These are phyloP conservation scores for Colletotrichum orbiculare DNA, from an alignment of 2,329 filamentous ascomycete species.

Conservation along the genomic window DNA sequence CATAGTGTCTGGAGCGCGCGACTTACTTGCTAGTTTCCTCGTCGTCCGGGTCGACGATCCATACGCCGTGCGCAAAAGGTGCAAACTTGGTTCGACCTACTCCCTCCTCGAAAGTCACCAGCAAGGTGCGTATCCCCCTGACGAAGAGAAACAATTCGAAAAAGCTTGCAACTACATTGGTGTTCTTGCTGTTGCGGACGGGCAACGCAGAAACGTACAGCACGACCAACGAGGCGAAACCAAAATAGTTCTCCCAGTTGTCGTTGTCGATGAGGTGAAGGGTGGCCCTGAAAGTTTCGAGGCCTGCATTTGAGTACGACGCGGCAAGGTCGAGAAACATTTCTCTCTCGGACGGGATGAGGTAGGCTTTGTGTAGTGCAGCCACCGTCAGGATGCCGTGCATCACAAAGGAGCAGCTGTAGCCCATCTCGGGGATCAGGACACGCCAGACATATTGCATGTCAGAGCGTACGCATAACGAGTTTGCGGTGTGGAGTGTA, in stretches of 20 bases:
- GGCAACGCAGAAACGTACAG: slow-evolving; percentile 38
- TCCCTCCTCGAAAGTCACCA: slow-evolving; percentile 2
- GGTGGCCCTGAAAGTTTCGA: slow-evolving; percentile 43
- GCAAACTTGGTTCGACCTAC: slow-evolving; percentile 1
- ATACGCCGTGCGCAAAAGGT: slow-evolving; percentile 7
- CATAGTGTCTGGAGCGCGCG: neutral
- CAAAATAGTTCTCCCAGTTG: slow-evolving; percentile 48
- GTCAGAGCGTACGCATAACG: slow-evolving; percentile 40
- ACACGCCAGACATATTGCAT: slow-evolving; percentile 43
- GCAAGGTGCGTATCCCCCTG: slow-evolving; percentile 14
- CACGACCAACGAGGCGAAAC: slow-evolving; percentile 54
- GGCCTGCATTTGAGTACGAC: slow-evolving; percentile 45
- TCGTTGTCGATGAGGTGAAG: slow-evolving; percentile 37
- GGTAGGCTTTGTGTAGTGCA: slow-evolving; percentile 45
- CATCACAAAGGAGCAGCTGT: slow-evolving; percentile 43
- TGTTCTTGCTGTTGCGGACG: neutral
- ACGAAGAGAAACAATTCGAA: slow-evolving; percentile 29
- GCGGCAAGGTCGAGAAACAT: slow-evolving; percentile 42
- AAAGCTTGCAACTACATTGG: neutral
- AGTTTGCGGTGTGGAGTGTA: slow-evolving; percentile 41
- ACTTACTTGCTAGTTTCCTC: slow-evolving; percentile 8
- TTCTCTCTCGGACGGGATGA: slow-evolving; percentile 41
- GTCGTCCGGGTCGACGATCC: slow-evolving; percentile 9
- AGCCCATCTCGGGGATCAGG: slow-evolving; percentile 42
- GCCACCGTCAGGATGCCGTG: slow-evolving; percentile 45